Percentiles rank a stretch among this genome's conserved stretches.
phyloP scores from a whole-genome alignment of 2,329 filamentous ascomycete genomes.

The Hymenoscyphus albidus region DNA sequence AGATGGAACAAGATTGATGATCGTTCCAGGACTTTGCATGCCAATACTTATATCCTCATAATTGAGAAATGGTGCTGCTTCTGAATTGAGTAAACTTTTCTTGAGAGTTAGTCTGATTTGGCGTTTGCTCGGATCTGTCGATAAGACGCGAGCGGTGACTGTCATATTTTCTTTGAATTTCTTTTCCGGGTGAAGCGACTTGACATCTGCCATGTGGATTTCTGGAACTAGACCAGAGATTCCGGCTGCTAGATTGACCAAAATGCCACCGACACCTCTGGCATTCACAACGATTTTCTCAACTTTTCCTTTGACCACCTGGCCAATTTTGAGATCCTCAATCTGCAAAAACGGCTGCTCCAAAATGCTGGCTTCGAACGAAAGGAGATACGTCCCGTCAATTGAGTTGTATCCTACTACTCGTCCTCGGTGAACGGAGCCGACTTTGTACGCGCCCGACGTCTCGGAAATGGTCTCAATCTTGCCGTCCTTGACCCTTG shows the following conservation, averaged over 20 bases:
- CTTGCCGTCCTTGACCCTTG: conserved; percentile 83
- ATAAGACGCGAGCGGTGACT: conserved; percentile 82
- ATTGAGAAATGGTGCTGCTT: conserved; percentile 71
- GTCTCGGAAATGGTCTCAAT: conserved; percentile 76
- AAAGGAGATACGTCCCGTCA: conserved; percentile 81
- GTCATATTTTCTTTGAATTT: conserved; percentile 86
- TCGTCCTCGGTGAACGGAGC: conserved; percentile 74
- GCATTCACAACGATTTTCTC: conserved; percentile 79
- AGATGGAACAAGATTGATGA: conserved; percentile 72
- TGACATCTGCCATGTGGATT: conserved; percentile 82
- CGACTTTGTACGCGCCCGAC: conserved; percentile 73
- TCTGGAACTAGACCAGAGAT: conserved; percentile 87
- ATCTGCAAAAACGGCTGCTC: conserved; percentile 88
- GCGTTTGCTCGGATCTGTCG: conserved; percentile 68
- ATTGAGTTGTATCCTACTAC: conserved; percentile 83
- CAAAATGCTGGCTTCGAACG: conserved; percentile 75
- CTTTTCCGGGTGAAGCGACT: conserved; percentile 87
- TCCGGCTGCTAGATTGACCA: conserved; percentile 80
- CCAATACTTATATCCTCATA: conserved; percentile 73
- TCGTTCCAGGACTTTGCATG: conserved; percentile 77
- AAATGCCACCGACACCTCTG: conserved; percentile 73
- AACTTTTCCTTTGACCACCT: conserved; percentile 75
- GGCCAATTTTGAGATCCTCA: conserved; percentile 81
- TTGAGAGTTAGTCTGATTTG: conserved; percentile 87
- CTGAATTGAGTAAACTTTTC: conserved; percentile 90